Evolutionary conservation across 108 stramenopile species (phyloP).

Genomic region (Cyclostephanos tholiformis): DNA sequence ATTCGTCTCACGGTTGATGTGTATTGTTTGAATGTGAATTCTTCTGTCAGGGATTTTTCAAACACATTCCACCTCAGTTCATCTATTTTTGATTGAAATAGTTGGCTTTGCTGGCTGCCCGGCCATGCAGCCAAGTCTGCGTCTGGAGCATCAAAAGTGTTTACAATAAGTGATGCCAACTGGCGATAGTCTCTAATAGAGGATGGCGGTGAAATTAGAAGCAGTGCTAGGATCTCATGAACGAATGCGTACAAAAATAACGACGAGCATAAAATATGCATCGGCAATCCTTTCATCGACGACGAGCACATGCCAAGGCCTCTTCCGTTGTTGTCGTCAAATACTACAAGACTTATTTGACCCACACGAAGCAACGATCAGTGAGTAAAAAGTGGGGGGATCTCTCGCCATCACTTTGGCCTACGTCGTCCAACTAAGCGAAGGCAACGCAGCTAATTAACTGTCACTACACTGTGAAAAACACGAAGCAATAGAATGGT

Average conservation of each 20-base stretch:
- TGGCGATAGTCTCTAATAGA: constrained; percentile 37
- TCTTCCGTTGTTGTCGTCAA: not conserved
- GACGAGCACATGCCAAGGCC: not conserved
- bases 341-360: no score
- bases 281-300: not conserved
- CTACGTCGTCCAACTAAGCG: no score
- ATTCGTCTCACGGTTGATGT: constrained; percentile 44
- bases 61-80: constrained; percentile 34
- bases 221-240: not conserved
- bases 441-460: no score
- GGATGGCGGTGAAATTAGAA: constrained; percentile 38
- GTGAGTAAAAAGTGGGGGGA: no score
- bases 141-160: constrained; percentile 44
- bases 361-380: no score
- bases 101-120: not conserved
- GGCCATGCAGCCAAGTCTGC: not conserved
- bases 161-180: constrained; percentile 35
- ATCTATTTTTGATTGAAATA: constrained; percentile 11
- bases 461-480: no score
- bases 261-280: not conserved
- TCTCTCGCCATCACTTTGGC: no score
- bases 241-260: constrained; percentile 6
- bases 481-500: no score
- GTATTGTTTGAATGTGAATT: constrained; percentile 53
- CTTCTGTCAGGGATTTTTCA: constrained; percentile 46